Conservation (phyloP, 108 stramenopile species). For the Nitzschia palea region DNA sequence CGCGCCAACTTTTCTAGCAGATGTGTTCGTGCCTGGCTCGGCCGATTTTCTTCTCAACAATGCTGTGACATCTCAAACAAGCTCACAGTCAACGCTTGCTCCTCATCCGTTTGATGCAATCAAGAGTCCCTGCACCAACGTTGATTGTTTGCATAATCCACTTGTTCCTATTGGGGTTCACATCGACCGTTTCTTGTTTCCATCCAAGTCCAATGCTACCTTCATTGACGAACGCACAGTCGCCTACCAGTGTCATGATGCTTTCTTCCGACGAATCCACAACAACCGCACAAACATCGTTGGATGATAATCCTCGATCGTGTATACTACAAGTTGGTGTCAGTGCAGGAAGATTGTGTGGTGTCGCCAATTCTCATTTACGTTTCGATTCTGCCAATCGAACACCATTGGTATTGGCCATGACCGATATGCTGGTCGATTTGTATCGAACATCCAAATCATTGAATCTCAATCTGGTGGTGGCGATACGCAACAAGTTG, state of each 20-base stretch:
- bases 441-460: conserved; percentile 15
- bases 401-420: conserved; percentile 10
- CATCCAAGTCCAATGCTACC: background rate
- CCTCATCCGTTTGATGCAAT: too few species aligned
- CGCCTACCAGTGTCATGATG: too few species aligned
- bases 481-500: conserved; percentile 63
- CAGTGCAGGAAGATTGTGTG: conserved; percentile 27
- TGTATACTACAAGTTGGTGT: conserved; percentile 33
- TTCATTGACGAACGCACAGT: background rate
- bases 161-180: too few species aligned
- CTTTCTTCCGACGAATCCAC: background rate
- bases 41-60: too few species aligned
- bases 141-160: too few species aligned
- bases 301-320: conserved; percentile 27
- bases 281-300: background rate
- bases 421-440: conserved; percentile 13
- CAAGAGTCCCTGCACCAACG: too few species aligned
- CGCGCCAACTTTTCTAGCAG: too few species aligned
- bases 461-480: conserved; percentile 22
- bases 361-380: conserved; percentile 25
- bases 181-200: background rate
- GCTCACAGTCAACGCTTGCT: too few species aligned
- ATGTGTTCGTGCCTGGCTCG: too few species aligned
- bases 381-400: background rate
- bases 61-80: too few species aligned